Conservation (phyloP, 2,329 filamentous ascomycete genomes). For the Claviceps capensis region DNA sequence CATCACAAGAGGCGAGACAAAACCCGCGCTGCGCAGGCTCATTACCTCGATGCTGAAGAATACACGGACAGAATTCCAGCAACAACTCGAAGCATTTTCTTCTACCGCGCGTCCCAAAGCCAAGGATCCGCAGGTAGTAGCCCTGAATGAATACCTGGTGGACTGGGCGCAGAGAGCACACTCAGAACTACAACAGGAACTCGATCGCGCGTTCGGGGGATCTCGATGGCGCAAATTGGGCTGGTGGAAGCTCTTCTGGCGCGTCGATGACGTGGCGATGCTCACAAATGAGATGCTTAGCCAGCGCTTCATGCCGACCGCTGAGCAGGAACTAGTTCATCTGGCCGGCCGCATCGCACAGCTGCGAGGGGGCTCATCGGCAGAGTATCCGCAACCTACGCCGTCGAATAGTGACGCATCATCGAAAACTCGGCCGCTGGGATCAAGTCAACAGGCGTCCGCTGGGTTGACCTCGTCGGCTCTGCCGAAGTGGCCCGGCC, state of each 20-base stretch:
- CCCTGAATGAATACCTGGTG: constrained; percentile 47
- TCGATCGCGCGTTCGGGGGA: constrained; percentile 67
- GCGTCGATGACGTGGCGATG: constrained; percentile 81
- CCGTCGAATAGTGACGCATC: constrained; percentile 8
- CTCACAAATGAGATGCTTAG: constrained; percentile 67
- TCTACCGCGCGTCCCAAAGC: constrained; percentile 19
- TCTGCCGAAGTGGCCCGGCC: constrained; percentile 51
- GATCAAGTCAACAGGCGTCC: no score
- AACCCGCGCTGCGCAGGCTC: constrained; percentile 51
- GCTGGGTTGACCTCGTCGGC: constrained; percentile 4
- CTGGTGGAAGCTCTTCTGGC: constrained; percentile 96
- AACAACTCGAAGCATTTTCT: constrained; percentile 29
- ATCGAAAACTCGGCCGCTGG: constrained; percentile 4
- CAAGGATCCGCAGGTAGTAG: constrained; percentile 17
- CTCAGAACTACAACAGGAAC: constrained; percentile 64
- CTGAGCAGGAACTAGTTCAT: constrained; percentile 73
- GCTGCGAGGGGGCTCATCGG: constrained; percentile 15
- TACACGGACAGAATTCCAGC: constrained; percentile 35
- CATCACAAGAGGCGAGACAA: constrained; percentile 35
- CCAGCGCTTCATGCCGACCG: constrained; percentile 60
- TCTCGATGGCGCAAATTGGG: constrained; percentile 63
- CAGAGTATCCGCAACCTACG: constrained; percentile 23
- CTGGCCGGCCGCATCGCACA: constrained; percentile 62
- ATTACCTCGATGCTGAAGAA: constrained; percentile 52
- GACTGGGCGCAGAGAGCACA: constrained; percentile 72